phyloP scores from a whole-genome alignment of 164 flowering plant species.

The Kalanchoe fedtschenkoi region DNA sequence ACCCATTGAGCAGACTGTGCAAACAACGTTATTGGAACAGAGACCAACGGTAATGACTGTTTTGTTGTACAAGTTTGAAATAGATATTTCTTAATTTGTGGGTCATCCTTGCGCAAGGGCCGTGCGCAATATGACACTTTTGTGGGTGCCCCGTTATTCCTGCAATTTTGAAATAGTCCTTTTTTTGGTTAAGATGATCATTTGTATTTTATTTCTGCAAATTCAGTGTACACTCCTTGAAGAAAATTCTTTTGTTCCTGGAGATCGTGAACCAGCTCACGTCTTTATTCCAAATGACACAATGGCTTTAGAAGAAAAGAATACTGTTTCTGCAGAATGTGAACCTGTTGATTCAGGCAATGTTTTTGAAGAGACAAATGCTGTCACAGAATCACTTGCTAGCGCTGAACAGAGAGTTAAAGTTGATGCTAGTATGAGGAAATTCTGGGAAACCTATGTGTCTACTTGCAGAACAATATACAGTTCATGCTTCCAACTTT shows the following conservation, averaged over 20 bases:
- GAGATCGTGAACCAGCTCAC: background rate
- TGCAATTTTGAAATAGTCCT: too few relatives aligned
- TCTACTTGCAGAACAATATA: conserved; percentile 27
- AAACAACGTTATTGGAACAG: conserved; percentile 14
- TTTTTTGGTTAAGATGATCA: background rate
- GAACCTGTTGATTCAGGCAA: conserved; percentile 11
- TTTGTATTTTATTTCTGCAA: background rate
- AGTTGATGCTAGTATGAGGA: conserved; percentile 50
- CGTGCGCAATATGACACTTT: too few relatives aligned
- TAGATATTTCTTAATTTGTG: too few relatives aligned
- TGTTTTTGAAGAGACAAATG: conserved; percentile 9
- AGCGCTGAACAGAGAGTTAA: conserved; percentile 17
- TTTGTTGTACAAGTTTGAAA: background rate
- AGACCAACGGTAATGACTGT: conserved; percentile 21
- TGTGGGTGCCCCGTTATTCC: too few relatives aligned
- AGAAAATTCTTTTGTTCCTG: background rate
- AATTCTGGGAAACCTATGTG: conserved; percentile 28
- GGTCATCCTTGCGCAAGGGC: too few relatives aligned
- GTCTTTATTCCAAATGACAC: background rate
- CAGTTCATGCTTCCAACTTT: conserved; percentile 58
- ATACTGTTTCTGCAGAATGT: conserved; percentile 9
- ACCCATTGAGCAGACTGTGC: conserved; percentile 16
- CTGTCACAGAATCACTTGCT: conserved; percentile 6
- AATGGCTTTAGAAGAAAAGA: conserved; percentile 7
- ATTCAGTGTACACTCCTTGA: background rate